Base-by-base conservation (phyloP, 2,329 filamentous ascomycete species). In the Cryphonectria parasitica region DNA sequence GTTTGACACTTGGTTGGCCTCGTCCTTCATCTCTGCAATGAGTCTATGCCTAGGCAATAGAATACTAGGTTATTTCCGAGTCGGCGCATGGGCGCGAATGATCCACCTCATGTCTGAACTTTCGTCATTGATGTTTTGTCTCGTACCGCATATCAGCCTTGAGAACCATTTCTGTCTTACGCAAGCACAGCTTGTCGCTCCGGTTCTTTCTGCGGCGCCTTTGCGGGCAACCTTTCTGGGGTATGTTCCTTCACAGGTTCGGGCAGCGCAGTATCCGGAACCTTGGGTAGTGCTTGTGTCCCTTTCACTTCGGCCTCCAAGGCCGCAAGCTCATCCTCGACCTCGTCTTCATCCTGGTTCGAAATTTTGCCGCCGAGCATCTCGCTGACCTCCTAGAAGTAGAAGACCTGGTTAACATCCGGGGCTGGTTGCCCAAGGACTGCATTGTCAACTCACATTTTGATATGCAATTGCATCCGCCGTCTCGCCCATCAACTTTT, bases 281-380 rank as follows among this genome's bases (percentile, higher is more conserved):
- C 77, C 64, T 70, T 77, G 31, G 78, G 78, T 62, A 78, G 67
- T 19, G 62, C 64, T 49, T 52, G 67, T 61, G 45, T 19, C 56
- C 71, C 70, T 6, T 79, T 79, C 36, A 83, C 68, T 75, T 95
- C 90, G 56, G 84, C 85, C 80, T 95, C 92, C 74, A 99, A 85
- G 0, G 90, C 91, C 69, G 92, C 93, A 67, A 99, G 85, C 82
- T 99, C 96, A 77, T 98, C 95, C 79, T 99, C 96, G 45, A 99
- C 96, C 77, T 98, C 96, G 78, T 98, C 95, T 80, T 99, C 96
- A 81, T 99, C 96, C 77, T 97, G 92, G 77, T 94, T 96, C 19
- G 94, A 93, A 84, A 99, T 95, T 76, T 91, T 90, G 17, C 92
- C 92, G 45, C 91, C 92, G 2, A 99, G 88, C 88, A 98, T 92